These are phyloP conservation scores for Chaetomium sp. DNA, from an alignment of 2,329 filamentous ascomycete genomes.

Conservation along the genomic window DNA sequence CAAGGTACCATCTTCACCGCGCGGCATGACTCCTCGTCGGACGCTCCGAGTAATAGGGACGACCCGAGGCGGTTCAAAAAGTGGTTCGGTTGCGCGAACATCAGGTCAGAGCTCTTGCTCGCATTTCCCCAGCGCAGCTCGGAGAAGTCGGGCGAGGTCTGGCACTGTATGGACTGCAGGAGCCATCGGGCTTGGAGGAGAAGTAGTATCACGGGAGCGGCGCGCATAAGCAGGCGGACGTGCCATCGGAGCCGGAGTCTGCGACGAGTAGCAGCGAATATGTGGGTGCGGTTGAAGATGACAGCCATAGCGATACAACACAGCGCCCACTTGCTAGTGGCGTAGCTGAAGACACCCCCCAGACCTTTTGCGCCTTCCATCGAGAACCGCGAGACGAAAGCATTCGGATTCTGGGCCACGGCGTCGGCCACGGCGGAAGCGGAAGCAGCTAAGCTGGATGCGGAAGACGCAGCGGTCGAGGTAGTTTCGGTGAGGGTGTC, in stretches of 20 bases:
- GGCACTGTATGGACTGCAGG: conserved; percentile 86
- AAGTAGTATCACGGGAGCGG: conserved; percentile 71
- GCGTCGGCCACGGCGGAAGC: conserved; percentile 44
- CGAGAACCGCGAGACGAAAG: conserved; percentile 53
- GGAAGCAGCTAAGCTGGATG: conserved; percentile 41
- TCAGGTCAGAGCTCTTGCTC: conserved; percentile 64
- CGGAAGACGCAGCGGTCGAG: conserved; percentile 40
- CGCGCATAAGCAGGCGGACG: conserved; percentile 68
- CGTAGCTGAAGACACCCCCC: conserved; percentile 85
- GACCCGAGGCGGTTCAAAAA: conserved; percentile 75
- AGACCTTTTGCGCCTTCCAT: conserved; percentile 68
- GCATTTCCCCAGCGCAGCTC: conserved; percentile 69
- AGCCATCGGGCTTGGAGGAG: conserved; percentile 67
- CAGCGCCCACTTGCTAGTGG: conserved; percentile 89
- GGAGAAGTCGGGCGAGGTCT: conserved; percentile 76
- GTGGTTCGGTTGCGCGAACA: conserved; percentile 69
- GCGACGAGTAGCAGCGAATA: conserved; percentile 87
- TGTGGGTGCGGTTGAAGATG: conserved; percentile 85
- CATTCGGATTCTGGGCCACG: conserved; percentile 45
- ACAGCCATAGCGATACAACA: conserved; percentile 85
- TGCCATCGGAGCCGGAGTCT: conserved; percentile 76
- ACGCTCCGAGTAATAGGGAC: conserved; percentile 69
- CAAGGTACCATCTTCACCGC: conserved; percentile 71
- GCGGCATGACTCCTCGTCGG: conserved; percentile 73
- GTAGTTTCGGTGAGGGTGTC: conserved; percentile 50